Evolutionary conservation across 495 filamentous ascomycete genomes (phyloP).

Genomic region (Venustampulla echinocandica): DNA sequence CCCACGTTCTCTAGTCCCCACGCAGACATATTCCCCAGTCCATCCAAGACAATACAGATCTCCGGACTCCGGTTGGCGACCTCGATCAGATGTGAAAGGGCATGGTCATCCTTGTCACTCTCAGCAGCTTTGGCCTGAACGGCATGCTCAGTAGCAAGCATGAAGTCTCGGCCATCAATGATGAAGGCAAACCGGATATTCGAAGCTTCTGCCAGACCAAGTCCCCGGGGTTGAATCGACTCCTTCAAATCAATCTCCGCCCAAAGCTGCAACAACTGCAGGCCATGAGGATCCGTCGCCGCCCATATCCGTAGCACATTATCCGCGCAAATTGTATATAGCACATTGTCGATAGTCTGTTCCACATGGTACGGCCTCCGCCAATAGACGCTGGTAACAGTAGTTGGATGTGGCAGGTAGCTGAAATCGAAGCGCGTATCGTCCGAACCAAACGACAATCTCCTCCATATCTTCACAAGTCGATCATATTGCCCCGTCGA

Average conservation of each 20-base stretch:
- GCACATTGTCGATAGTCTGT: conserved; percentile 74
- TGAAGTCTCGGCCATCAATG: conserved; percentile 76
- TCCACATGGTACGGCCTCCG: conserved; percentile 63
- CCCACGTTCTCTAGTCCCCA: conserved; percentile 92
- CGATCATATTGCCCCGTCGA: conserved; percentile 73
- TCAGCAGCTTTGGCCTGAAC: conserved; percentile 46
- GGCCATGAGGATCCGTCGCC: conserved; percentile 61
- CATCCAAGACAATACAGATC: conserved; percentile 78
- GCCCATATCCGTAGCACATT: conserved; percentile 78
- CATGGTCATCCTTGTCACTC: conserved; percentile 54
- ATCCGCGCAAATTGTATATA: conserved; percentile 92
- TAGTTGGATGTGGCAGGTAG: conserved; percentile 76
- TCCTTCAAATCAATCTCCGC: conserved; percentile 68
- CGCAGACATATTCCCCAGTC: conserved; percentile 78
- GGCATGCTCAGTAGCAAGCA: conserved; percentile 63
- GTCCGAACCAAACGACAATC: conserved; percentile 73
- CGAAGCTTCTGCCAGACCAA: conserved; percentile 26
- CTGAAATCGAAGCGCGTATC: conserved; percentile 83
- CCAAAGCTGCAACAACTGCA: conserved; percentile 70
- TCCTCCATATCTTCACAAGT: conserved; percentile 86
- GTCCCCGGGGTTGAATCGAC: conserved; percentile 56
- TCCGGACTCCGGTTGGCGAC: conserved; percentile 82
- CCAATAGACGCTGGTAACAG: conserved; percentile 82
- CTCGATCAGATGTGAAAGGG: conserved; percentile 76
- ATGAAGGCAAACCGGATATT: conserved; percentile 67